Conservation (phyloP, 1,284 basidiomycete genomes). For the Puccinia brachypodii region DNA sequence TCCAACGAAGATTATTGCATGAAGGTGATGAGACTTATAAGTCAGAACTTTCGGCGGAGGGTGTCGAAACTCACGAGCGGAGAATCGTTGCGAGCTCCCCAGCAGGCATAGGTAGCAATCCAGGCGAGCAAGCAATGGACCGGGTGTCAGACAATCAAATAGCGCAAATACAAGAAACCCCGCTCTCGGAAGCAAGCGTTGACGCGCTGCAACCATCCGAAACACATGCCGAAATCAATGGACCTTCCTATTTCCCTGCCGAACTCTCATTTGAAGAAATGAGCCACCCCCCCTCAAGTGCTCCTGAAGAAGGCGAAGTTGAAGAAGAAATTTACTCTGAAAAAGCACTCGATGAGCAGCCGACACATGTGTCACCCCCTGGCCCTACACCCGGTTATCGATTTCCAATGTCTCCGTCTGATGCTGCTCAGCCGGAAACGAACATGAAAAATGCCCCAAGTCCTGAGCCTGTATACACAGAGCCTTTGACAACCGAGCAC, state of each 20-base stretch:
- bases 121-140: neutral
- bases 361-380: neutral
- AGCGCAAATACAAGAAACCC: neutral
- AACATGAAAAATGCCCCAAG: neutral
- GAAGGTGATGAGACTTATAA: neutral
- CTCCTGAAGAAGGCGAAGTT: slow-evolving; percentile 18
- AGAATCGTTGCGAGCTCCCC: neutral
- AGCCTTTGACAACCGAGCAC: neutral
- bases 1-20: neutral
- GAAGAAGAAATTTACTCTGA: neutral
- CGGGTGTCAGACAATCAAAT: neutral
- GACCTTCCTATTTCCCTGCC: neutral
- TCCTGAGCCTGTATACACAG: neutral
- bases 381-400: neutral
- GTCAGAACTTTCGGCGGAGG: neutral
- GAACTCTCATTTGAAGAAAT: neutral
- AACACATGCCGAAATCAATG: neutral
- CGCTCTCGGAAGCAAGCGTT: neutral
- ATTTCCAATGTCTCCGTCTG: neutral
- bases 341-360: neutral
- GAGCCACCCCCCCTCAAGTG: neutral
- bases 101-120: neutral
- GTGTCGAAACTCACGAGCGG: neutral
- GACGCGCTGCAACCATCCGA: neutral
- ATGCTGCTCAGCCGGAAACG: neutral